Conservation (phyloP, 2,329 filamentous ascomycete species). For the Ceratocystis destructans region DNA sequence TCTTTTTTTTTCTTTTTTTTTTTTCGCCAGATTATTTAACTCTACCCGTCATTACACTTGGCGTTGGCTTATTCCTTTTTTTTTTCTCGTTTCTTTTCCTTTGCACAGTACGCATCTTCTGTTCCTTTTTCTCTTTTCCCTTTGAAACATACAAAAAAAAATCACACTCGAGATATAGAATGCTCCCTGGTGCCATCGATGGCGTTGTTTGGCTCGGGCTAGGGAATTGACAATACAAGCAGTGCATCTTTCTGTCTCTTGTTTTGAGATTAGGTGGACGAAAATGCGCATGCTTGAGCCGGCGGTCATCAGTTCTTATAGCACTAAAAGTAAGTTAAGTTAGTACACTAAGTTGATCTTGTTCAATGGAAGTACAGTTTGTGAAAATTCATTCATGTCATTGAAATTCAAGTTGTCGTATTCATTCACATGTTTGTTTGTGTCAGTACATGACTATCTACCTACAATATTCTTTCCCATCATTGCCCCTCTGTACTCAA, state of each 20-base stretch:
- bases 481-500: background rate
- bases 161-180: background rate
- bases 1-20: background rate
- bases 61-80: background rate
- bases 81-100: constrained; percentile 5
- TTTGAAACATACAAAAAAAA: constrained; percentile 7
- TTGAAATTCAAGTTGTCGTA: background rate
- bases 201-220: background rate
- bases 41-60: constrained; percentile 1
- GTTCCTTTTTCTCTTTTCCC: background rate
- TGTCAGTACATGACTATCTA: background rate
- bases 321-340: constrained; percentile 9
- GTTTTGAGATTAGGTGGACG: too few relatives aligned
- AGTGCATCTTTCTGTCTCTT: too few relatives aligned
- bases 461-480: background rate
- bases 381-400: background rate
- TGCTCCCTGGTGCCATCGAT: background rate
- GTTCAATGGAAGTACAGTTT: constrained; percentile 1
- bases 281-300: background rate
- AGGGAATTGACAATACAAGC: too few relatives aligned
- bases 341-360: background rate
- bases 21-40: too few relatives aligned
- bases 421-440: background rate
- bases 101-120: background rate
- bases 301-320: background rate